Percentiles rank a stretch among this genome's conserved stretches.
Evolutionary conservation across 2,329 filamentous ascomycete genomes (phyloP).

Genomic region (Verticillium albo-atrum): DNA sequence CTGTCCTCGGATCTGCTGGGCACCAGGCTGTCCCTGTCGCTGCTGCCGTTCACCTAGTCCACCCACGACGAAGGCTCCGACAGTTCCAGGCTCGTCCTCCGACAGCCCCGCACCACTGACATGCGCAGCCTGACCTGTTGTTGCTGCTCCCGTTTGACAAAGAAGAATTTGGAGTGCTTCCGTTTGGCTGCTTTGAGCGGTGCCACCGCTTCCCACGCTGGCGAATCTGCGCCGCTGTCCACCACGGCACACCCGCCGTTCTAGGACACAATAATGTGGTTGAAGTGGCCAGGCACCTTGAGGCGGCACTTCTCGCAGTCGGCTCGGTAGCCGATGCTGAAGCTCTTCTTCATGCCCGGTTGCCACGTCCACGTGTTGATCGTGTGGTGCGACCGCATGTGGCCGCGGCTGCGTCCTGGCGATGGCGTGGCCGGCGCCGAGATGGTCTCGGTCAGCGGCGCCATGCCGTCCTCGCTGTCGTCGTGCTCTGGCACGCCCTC

Average conservation of each 20-base stretch:
- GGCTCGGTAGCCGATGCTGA: constrained; percentile 73
- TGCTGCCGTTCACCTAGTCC: background rate
- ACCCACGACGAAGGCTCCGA: background rate
- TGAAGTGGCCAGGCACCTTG: constrained; percentile 75
- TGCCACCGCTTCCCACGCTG: background rate
- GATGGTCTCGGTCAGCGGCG: constrained; percentile 10
- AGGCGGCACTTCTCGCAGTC: constrained; percentile 75
- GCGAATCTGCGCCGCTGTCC: background rate
- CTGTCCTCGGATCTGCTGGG: background rate
- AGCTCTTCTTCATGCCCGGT: constrained; percentile 62
- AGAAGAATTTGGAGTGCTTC: background rate
- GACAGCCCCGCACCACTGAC: background rate
- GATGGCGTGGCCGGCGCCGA: constrained; percentile 30
- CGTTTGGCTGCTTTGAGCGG: background rate
- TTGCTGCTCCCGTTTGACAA: background rate
- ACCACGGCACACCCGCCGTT: constrained; percentile 2
- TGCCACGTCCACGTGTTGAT: constrained; percentile 57
- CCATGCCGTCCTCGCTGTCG: background rate
- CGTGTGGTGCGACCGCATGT: constrained; percentile 55
- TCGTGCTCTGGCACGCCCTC: background rate
- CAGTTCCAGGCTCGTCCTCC: background rate
- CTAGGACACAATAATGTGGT: constrained; percentile 69
- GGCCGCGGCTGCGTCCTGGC: constrained; percentile 44
- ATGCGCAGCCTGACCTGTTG: background rate
- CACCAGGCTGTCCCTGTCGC: background rate